A percentile compares a stretch with the other conserved stretches of the same genome.
phyloP scores from a whole-genome alignment of 2,329 filamentous ascomycete genomes.

The Colletotrichum camelliae region DNA sequence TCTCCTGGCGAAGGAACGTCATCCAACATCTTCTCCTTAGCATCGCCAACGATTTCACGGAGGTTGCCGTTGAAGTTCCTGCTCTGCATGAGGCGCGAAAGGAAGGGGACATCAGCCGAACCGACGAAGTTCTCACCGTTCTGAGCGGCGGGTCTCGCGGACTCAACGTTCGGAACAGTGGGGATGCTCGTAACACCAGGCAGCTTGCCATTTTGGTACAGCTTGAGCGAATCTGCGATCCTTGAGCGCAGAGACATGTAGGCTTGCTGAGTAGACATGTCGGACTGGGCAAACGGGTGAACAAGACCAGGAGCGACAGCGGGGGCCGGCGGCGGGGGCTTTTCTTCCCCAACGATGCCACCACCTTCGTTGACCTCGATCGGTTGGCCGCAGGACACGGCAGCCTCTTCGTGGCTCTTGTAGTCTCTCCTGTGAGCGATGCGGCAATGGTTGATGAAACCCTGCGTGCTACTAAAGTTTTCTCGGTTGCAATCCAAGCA shows the following conservation, averaged over 20 bases:
- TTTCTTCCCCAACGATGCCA: conserved; percentile 37
- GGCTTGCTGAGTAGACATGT: conserved; percentile 59
- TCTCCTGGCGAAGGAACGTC: conserved; percentile 57
- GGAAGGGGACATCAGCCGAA: conserved; percentile 66
- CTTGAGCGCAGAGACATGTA: conserved; percentile 56
- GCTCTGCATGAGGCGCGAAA: conserved; percentile 69
- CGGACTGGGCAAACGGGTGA: conserved; percentile 65
- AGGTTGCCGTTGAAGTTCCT: conserved; percentile 68
- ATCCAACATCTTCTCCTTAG: conserved; percentile 60
- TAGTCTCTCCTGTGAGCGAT: conserved; percentile 94
- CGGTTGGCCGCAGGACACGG: conserved; percentile 82
- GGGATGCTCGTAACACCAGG: conserved; percentile 54
- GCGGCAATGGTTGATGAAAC: conserved; percentile 99
- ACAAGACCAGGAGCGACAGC: conserved; percentile 55
- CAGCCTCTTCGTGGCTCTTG: conserved; percentile 95
- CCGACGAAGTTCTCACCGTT: conserved; percentile 47
- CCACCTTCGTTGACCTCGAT: conserved; percentile 72
- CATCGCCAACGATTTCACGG: conserved; percentile 61
- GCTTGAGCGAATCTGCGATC: conserved; percentile 58
- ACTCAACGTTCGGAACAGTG: conserved; percentile 28
- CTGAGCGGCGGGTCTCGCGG: conserved; percentile 31
- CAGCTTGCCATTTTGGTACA: conserved; percentile 58
- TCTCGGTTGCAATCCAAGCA: conserved; percentile 88
- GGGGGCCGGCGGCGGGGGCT: conserved; percentile 16
- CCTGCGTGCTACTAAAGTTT: conserved; percentile 95